phyloP scores from a whole-genome alignment of 768 basidiomycete genomes.

The Mycena sanguinolenta region DNA sequence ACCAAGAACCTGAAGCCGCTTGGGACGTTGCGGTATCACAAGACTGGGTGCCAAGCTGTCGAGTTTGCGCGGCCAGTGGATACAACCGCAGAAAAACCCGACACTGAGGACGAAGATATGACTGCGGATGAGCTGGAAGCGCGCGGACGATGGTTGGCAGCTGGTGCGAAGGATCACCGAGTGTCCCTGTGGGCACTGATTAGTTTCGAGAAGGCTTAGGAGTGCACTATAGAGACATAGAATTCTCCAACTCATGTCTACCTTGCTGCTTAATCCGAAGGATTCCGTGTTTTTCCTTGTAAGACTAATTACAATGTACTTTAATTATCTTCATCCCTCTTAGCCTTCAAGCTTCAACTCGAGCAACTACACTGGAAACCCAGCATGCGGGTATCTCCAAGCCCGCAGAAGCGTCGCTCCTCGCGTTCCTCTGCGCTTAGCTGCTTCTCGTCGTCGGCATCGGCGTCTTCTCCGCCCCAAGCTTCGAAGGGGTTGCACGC shows the following conservation, averaged over 20 bases:
- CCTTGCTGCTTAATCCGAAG: too few species aligned
- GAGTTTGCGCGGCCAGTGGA: slow-evolving; percentile 68
- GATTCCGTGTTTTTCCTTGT: neutral
- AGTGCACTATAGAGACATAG: neutral
- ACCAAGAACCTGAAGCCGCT: slow-evolving; percentile 85
- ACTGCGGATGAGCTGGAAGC: slow-evolving; percentile 56
- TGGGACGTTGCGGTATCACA: slow-evolving; percentile 88
- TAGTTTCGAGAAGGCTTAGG: slow-evolving; percentile 54
- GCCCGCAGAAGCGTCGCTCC: slow-evolving; percentile 81
- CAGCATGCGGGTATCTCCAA: slow-evolving; percentile 81
- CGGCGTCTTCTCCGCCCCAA: slow-evolving; percentile 84
- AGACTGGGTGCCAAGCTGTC: slow-evolving; percentile 79
- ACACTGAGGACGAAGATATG: slow-evolving; percentile 69
- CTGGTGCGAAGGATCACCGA: slow-evolving; percentile 76
- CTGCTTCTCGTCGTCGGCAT: slow-evolving; percentile 53
- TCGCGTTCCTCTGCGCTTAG: slow-evolving; percentile 73
- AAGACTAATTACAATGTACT: neutral
- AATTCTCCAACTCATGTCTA: neutral
- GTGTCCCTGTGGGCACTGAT: slow-evolving; percentile 81
- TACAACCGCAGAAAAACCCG: slow-evolving; percentile 37
- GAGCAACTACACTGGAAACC: slow-evolving; percentile 97
- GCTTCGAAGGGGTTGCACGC: slow-evolving; percentile 85
- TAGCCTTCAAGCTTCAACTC: slow-evolving; percentile 63
- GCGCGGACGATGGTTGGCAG: slow-evolving; percentile 72
- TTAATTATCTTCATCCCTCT: neutral